Evolutionary conservation across 768 basidiomycete species (phyloP).

Genomic region (Suillus ampliporus): DNA sequence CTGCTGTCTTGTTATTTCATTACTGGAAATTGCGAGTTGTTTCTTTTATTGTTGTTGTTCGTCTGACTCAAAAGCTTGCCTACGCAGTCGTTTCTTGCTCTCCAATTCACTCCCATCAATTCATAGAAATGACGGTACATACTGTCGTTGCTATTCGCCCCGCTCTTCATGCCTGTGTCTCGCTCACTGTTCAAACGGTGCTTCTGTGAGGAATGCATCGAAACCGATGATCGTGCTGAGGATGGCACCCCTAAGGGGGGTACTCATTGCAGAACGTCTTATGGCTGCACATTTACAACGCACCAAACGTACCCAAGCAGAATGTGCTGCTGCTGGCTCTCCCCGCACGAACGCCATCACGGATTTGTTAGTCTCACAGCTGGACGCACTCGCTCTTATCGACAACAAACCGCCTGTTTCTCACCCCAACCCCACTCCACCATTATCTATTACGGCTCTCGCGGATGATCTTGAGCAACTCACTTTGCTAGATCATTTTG

Average conservation of each 20-base stretch:
- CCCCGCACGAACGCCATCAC: too few species aligned
- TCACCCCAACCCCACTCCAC: too few species aligned
- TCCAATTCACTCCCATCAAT: too few species aligned
- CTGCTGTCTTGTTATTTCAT: too few species aligned
- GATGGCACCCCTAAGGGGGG: constrained; percentile 5
- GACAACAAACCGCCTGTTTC: too few species aligned
- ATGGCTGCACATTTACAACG: constrained; percentile 10
- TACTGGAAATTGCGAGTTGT: too few species aligned
- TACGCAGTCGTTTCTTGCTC: background rate
- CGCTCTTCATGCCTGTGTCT: constrained; percentile 5
- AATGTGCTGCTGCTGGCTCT: too few species aligned
- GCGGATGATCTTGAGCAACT: constrained; percentile 6
- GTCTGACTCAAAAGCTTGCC: background rate
- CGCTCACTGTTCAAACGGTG: constrained; percentile 7
- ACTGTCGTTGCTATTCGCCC: background rate
- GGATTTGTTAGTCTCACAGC: too few species aligned
- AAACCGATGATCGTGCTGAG: background rate
- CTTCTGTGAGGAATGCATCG: constrained; percentile 13
- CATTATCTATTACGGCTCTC: constrained; percentile 4
- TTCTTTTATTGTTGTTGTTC: background rate
- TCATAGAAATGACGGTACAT: too few species aligned
- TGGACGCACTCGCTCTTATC: too few species aligned
- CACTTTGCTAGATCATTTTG: background rate
- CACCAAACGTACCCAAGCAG: background rate
- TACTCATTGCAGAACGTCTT: constrained; percentile 7